Evolutionary conservation across 805 yeast genomes (phyloP).

Genomic region (Nakazawaea holstii): DNA sequence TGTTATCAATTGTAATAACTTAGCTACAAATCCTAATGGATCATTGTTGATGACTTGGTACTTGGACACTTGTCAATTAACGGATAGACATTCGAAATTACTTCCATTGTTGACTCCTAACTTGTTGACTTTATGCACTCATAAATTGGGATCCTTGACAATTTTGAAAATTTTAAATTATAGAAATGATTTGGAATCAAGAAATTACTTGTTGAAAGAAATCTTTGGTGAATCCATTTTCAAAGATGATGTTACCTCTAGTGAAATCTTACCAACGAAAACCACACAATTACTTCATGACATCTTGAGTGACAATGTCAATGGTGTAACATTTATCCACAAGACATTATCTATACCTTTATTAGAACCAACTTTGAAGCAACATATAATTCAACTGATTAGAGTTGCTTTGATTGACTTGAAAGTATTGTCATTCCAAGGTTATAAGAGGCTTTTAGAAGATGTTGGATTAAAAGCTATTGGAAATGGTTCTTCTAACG

Average conservation of each 20-base stretch:
- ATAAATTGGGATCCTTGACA: slow-evolving; percentile 80
- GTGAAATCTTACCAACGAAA: slow-evolving; percentile 13
- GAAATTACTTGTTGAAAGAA: slow-evolving; percentile 54
- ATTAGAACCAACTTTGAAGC: slow-evolving; percentile 50
- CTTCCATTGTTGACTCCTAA: slow-evolving; percentile 58
- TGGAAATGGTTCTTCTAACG: neutral
- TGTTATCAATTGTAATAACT: slow-evolving; percentile 68
- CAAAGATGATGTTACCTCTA: neutral
- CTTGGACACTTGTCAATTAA: slow-evolving; percentile 72
- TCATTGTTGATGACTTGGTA: slow-evolving; percentile 90
- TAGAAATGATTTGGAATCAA: slow-evolving; percentile 58
- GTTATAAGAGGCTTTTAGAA: slow-evolving; percentile 81
- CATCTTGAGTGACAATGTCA: slow-evolving; percentile 59
- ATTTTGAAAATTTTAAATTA: slow-evolving; percentile 72
- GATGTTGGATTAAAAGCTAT: slow-evolving; percentile 67
- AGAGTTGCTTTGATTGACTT: slow-evolving; percentile 57
- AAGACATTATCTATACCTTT: slow-evolving; percentile 74
- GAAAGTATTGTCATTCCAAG: slow-evolving; percentile 53
- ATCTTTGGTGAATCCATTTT: slow-evolving; percentile 45
- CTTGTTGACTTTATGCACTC: slow-evolving; percentile 61
- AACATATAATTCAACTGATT: slow-evolving; percentile 54
- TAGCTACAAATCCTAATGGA: slow-evolving; percentile 83
- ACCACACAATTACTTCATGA: slow-evolving; percentile 46
- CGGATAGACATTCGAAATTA: slow-evolving; percentile 60
- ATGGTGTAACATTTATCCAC: slow-evolving; percentile 74